Conservation (phyloP, 805 yeast genomes). For the Kodamaea kakaduensis region DNA sequence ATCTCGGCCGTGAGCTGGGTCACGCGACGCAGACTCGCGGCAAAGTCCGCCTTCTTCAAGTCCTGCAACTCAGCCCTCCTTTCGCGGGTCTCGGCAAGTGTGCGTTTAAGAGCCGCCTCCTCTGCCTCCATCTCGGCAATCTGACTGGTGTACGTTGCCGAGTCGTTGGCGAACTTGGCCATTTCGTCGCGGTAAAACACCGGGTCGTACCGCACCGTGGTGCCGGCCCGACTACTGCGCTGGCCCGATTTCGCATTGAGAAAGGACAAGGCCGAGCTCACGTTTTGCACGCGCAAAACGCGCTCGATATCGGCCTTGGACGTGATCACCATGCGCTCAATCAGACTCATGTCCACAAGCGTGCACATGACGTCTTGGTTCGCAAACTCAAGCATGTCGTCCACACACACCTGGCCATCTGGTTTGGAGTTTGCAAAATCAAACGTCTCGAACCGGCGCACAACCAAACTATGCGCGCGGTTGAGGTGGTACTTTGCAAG, state of each 20-base stretch:
- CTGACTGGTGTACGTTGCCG: slow-evolving; percentile 13
- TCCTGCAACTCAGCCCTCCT: slow-evolving; percentile 9
- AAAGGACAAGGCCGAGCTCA: slow-evolving; percentile 40
- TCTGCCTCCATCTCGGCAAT: slow-evolving; percentile 13
- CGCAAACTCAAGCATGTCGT: slow-evolving; percentile 57
- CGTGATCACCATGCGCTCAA: slow-evolving; percentile 58
- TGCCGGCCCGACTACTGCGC: slow-evolving; percentile 34
- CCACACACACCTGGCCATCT: slow-evolving; percentile 37
- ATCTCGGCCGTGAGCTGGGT: slow-evolving; percentile 8
- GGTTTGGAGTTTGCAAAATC: slow-evolving; percentile 48
- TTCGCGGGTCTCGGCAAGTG: slow-evolving; percentile 6
- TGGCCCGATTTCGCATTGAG: slow-evolving; percentile 44
- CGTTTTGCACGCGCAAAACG: slow-evolving; percentile 32
- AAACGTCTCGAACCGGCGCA: slow-evolving; percentile 55
- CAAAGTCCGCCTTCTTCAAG: slow-evolving; percentile 8
- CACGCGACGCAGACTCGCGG: slow-evolving; percentile 11
- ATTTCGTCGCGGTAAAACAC: slow-evolving; percentile 36
- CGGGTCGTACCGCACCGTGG: slow-evolving; percentile 53
- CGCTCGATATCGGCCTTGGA: slow-evolving; percentile 49
- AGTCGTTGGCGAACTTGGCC: slow-evolving; percentile 26
- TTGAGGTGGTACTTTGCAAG: slow-evolving; percentile 26
- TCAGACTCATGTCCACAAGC: slow-evolving; percentile 56
- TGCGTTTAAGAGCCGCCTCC: slow-evolving; percentile 9
- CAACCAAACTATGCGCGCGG: slow-evolving; percentile 29
- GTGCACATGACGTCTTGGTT: slow-evolving; percentile 54